phyloP scores from a whole-genome alignment of 23 red algal genomes.

The Pyropia yezoensis region DNA sequence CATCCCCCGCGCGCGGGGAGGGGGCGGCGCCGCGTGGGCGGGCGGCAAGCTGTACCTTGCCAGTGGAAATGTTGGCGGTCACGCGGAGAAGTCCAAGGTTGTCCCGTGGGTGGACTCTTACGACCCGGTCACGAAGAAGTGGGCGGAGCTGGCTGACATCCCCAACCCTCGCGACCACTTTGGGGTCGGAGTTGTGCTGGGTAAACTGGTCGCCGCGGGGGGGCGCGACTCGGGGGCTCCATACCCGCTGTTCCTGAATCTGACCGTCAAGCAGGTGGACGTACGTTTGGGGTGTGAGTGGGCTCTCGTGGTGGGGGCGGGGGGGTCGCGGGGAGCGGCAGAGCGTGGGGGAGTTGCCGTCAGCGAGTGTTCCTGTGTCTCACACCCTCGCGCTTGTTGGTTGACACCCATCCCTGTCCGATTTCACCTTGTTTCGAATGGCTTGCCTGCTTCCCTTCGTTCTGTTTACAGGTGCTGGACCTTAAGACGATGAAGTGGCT shows the following conservation, averaged over 20 bases:
- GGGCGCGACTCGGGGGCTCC: constrained; percentile 29
- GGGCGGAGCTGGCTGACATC: constrained; percentile 29
- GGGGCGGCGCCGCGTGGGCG: constrained; percentile 26
- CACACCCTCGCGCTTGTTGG: too few species aligned
- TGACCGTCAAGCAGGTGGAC: constrained; percentile 25
- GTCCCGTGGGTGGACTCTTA: constrained; percentile 48
- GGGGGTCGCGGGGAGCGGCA: too few species aligned
- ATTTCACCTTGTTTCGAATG: too few species aligned
- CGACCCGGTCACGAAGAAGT: constrained; percentile 32
- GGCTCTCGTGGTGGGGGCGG: too few species aligned
- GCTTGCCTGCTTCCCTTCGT: too few species aligned
- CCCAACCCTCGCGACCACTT: constrained; percentile 62
- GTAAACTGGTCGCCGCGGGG: constrained; percentile 30
- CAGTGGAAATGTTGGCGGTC: constrained; percentile 60
- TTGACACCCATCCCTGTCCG: too few species aligned
- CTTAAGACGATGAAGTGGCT: constrained; percentile 15
- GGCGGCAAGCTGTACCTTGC: constrained; percentile 37
- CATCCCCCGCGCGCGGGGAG: constrained; percentile 32
- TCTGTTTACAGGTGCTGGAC: too few species aligned
- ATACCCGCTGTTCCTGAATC: constrained; percentile 31
- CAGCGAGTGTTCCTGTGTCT: too few species aligned
- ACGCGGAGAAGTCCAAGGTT: constrained; percentile 22
- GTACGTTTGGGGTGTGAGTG: background rate
- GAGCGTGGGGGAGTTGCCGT: too few species aligned
- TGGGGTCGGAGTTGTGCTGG: constrained; percentile 20